Evolutionary conservation across 495 filamentous ascomycete species (phyloP), one percentile per base, ranked within the genome.

Genomic region (Penicillium fimorum): DNA sequence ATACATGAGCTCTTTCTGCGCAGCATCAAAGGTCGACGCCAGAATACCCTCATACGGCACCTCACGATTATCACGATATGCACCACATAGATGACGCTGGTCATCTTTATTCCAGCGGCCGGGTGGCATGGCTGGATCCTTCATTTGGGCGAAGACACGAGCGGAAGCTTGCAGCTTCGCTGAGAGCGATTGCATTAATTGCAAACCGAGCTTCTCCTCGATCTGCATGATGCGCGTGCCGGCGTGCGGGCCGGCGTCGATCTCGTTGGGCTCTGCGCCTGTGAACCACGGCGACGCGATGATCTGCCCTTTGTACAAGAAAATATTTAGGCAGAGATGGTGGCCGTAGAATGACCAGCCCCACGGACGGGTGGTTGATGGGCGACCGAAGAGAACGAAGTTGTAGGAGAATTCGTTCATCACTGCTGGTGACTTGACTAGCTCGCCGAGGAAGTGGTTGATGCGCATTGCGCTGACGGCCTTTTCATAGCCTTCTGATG

Each of bases 381-480:
- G 84, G 1, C 58, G 60, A 18, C 76, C 74, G 67, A 88, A 87
- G 60, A 90, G 70, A 37, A 76, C 76, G 66, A 91, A 87, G 72
- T 91, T 90, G 76, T 91, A 92, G 43, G 82, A 85, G 71, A 82
- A 77, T 65, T 88, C 82, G 72, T 90, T 90, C 76, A 88, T 84
- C 30, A 92, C 80, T 15, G 68, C 66, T 1, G 79, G 77, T 5
- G 82, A 79, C 30, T 79, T 62, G 29, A 86, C 82, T 8, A 92
- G 75, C 45, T 87, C 79, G 55, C 88, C 88, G 3, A 92, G 80
- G 76, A 90, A 92, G 59, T 84, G 83, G 73, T 92, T 92, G 68
- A 87, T 88, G 64, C 84, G 82, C 84, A 89, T 89, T 6, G 86
- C 86, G 17, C 67, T 78, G 35, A 84, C 63, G 53, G 86, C 86